phyloP scores from a whole-genome alignment of 169 alveolate genomes.

The Cryptosporidium tyzzeri region DNA sequence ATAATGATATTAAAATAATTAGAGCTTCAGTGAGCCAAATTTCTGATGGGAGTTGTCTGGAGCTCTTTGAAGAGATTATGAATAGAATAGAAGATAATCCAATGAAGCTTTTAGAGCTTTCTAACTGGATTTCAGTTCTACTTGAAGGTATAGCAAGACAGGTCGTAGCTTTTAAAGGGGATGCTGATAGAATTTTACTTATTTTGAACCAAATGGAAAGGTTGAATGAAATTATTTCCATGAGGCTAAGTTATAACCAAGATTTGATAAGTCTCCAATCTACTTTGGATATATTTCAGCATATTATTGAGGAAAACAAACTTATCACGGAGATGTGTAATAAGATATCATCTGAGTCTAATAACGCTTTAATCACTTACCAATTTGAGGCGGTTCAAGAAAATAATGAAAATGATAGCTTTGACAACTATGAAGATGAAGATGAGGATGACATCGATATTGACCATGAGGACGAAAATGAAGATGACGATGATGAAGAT shows the following conservation, averaged over 20 bases:
- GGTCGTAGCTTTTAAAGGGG: neutral
- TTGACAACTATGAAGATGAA: constrained; percentile 18
- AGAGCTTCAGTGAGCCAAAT: constrained; percentile 16
- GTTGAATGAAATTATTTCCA: constrained; percentile 46
- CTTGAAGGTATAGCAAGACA: constrained; percentile 11
- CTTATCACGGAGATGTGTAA: constrained; percentile 35
- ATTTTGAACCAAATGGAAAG: constrained; percentile 60
- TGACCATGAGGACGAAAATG: neutral
- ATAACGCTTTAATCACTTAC: constrained; percentile 56
- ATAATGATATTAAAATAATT: constrained; percentile 14
- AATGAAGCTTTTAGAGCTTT: constrained; percentile 55
- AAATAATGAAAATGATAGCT: neutral
- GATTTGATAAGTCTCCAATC: constrained; percentile 60
- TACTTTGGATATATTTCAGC: constrained; percentile 36
- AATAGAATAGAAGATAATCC: constrained; percentile 56
- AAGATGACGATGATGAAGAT: neutral
- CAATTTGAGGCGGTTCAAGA: constrained; percentile 38
- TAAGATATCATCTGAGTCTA: constrained; percentile 46
- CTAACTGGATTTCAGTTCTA: constrained; percentile 30
- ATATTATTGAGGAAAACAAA: constrained; percentile 54
- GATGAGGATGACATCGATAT: constrained; percentile 10
- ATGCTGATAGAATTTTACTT: neutral
- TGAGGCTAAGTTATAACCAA: constrained; percentile 52
- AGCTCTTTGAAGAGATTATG: constrained; percentile 59
- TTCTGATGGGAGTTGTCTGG: constrained; percentile 12